Evolutionary conservation across 2,329 filamentous ascomycete genomes (phyloP).

Genomic region (Cercospora janseana): DNA sequence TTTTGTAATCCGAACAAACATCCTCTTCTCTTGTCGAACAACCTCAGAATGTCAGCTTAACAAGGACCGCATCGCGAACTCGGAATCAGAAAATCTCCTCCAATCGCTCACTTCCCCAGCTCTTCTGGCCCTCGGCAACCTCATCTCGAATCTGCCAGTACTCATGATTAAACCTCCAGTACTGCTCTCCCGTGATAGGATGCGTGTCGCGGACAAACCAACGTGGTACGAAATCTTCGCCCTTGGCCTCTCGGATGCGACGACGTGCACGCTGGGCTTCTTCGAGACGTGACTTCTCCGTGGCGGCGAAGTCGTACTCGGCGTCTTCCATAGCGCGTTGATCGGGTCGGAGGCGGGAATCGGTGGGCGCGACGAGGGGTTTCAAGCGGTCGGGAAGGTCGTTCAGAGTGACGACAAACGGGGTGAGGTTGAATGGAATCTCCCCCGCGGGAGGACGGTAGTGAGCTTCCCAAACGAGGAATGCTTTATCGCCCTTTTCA

Average conservation of each 20-base stretch:
- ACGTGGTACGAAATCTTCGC: slow-evolving; percentile 76
- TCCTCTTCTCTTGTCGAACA: neutral
- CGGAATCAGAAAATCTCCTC: slow-evolving; percentile 68
- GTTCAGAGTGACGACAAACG: slow-evolving; percentile 93
- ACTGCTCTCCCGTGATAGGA: slow-evolving; percentile 79
- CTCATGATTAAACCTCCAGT: slow-evolving; percentile 83
- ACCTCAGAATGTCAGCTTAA: too few relatives aligned
- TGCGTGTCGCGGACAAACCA: slow-evolving; percentile 79
- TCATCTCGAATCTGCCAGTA: slow-evolving; percentile 78
- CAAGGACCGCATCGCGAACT: neutral
- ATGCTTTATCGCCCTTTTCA: slow-evolving; percentile 61
- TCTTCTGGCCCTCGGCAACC: slow-evolving; percentile 60
- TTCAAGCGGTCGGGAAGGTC: slow-evolving; percentile 79
- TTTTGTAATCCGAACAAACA: too few relatives aligned
- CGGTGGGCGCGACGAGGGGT: slow-evolving; percentile 80
- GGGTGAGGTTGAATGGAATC: slow-evolving; percentile 95
- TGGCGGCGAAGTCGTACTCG: slow-evolving; percentile 89
- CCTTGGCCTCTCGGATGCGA: slow-evolving; percentile 68
- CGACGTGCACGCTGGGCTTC: slow-evolving; percentile 81
- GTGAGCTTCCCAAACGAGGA: slow-evolving; percentile 91
- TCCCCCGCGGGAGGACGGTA: slow-evolving; percentile 63
- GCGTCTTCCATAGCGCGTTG: slow-evolving; percentile 98
- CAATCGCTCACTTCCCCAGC: slow-evolving; percentile 62
- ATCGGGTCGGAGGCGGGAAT: slow-evolving; percentile 88
- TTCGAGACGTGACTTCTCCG: slow-evolving; percentile 91